Evolutionary conservation across 2,329 filamentous ascomycete genomes (phyloP), one percentile per base, ranked within the genome.

Genomic region (Xylariaceae sp.): DNA sequence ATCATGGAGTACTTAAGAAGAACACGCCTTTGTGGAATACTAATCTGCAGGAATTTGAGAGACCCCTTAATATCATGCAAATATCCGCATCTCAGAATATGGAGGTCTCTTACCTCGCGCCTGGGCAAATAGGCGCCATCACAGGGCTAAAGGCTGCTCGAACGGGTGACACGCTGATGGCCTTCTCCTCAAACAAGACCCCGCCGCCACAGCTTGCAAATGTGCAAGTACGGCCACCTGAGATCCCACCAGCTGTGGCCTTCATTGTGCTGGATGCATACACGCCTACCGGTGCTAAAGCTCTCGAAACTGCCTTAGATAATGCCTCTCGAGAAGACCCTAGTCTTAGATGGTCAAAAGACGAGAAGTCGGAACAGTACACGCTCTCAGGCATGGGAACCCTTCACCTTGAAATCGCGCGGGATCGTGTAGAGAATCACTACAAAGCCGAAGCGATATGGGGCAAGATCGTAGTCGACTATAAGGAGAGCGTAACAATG

Each of bases 341-440:
- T 0, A 97, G 92, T 70, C 77, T 99, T 18, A 85, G 94, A 51
- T 89, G 96, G 68, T 89, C 81, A 29, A 79, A 90, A 24, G 91
- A 97, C 64, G 85, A 93, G 57, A 94, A 97, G 70, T 92, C 91
- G 1, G 94, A 94, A 2, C 92, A 96, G 67, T 97, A 94, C 40
- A 87, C 96, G 26, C 80, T 99, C 0, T 92, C 92, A 47, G 94
- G 94, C 3, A 97, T 99, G 94, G 94, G 94, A 6, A 91, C 96
- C 65, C 81, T 99, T 23, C 94, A 99, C 72, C 80, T 99, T 1
- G 94, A 99, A 65, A 94, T 99, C 42, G 92, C 93, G 0, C 80
- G 91, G 43, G 91, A 97, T 71, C 84, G 92, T 36, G 83, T 99
- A 8, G 85, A 94, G 60, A 89, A 91, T 46, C 91, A 96, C 67